Conservation (phyloP, 108 stramenopile genomes). For the Poteriospumella lacustris region DNA sequence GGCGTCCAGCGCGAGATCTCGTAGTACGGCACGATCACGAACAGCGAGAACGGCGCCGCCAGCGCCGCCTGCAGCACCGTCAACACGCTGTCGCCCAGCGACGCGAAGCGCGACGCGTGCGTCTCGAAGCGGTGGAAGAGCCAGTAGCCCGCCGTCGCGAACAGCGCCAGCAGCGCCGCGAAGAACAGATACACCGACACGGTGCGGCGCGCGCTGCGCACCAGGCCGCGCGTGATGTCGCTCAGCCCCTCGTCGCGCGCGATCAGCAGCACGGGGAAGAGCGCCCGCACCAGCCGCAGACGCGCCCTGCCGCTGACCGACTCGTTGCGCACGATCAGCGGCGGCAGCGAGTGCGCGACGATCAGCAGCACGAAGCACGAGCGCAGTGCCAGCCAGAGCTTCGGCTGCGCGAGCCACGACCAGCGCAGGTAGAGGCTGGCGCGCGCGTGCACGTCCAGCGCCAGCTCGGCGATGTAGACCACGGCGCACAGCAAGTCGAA, state of each 20-base stretch:
- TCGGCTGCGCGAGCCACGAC: too few species aligned
- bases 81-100: not conserved
- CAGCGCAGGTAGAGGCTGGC: too few species aligned
- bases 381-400: too few species aligned
- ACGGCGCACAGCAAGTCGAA: not conserved
- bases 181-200: not conserved
- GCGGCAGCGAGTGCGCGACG: too few species aligned
- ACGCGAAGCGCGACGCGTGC: not conserved
- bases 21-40: not conserved
- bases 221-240: not conserved
- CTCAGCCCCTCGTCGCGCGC: not conserved
- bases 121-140: slow-evolving; percentile 4
- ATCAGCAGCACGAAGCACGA: too few species aligned
- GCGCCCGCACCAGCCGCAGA: not conserved
- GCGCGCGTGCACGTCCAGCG: not conserved
- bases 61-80: not conserved
- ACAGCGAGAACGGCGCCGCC: not conserved
- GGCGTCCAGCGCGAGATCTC: not conserved
- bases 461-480: not conserved
- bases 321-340: too few species aligned
- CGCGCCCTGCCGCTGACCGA: too few species aligned
- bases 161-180: not conserved
- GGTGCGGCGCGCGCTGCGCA: not conserved
- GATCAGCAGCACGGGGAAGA: not conserved
- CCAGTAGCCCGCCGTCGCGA: not conserved